Evolutionary conservation across 495 filamentous ascomycete genomes (phyloP).

Genomic region (Aspergillus sparsus): DNA sequence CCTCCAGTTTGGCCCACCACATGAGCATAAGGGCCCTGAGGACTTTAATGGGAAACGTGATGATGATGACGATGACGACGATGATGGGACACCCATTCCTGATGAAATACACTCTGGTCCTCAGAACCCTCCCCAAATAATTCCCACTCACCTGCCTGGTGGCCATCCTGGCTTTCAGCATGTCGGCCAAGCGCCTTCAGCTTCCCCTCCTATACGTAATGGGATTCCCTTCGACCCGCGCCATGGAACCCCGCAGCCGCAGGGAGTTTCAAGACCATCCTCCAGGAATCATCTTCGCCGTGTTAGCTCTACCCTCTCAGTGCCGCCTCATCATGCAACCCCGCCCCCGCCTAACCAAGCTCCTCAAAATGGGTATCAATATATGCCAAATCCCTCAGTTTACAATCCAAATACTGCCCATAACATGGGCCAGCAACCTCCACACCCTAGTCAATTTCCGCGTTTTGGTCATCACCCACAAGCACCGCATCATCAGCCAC

Average conservation of each 20-base stretch:
- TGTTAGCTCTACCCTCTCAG: slow-evolving; percentile 72
- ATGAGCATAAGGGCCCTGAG: slow-evolving; percentile 93
- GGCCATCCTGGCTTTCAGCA: slow-evolving; percentile 69
- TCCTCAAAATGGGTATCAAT: slow-evolving; percentile 74
- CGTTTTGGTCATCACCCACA: slow-evolving; percentile 45
- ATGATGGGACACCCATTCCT: slow-evolving; percentile 64
- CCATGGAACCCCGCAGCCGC: slow-evolving; percentile 78
- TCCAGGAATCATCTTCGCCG: slow-evolving; percentile 79
- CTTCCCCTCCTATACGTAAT: slow-evolving; percentile 86
- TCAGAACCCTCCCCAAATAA: slow-evolving; percentile 55
- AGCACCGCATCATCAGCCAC: slow-evolving; percentile 39
- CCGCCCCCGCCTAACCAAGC: slow-evolving; percentile 58
- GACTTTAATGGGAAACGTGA: slow-evolving; percentile 88
- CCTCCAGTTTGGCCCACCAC: slow-evolving; percentile 79
- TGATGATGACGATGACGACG: slow-evolving; percentile 80
- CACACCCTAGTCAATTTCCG: slow-evolving; percentile 49
- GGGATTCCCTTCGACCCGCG: slow-evolving; percentile 70
- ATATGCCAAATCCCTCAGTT: slow-evolving; percentile 82
- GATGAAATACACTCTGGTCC: slow-evolving; percentile 55
- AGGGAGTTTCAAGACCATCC: slow-evolving; percentile 72
- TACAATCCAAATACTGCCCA: slow-evolving; percentile 71
- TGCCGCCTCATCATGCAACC: slow-evolving; percentile 60
- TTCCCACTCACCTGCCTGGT: slow-evolving; percentile 75
- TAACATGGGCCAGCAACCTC: slow-evolving; percentile 42
- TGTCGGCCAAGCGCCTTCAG: slow-evolving; percentile 82